Evolutionary conservation across 768 basidiomycete genomes (phyloP).

Genomic region (Russula dissimulans): DNA sequence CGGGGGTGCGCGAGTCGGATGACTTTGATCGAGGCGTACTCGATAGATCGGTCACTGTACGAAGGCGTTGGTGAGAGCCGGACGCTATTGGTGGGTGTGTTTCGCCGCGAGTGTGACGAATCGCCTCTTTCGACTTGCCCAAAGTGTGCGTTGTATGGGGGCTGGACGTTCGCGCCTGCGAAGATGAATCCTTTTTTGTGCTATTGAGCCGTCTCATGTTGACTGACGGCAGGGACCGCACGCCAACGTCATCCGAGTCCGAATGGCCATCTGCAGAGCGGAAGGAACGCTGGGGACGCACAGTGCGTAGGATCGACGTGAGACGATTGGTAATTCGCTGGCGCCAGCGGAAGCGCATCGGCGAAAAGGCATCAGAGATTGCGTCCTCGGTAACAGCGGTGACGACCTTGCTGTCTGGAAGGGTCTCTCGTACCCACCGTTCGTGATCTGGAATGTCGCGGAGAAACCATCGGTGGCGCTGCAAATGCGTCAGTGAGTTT

Average conservation of each 20-base stretch:
- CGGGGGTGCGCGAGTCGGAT: constrained; percentile 7
- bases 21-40: constrained; percentile 15
- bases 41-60: constrained; percentile 2
- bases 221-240: constrained; percentile 13
- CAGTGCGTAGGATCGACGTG: constrained; percentile 41
- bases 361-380: constrained; percentile 62
- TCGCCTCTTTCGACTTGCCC: not conserved
- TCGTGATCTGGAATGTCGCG: constrained; percentile 56
- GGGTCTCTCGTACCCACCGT: constrained; percentile 61
- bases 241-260: constrained; percentile 19
- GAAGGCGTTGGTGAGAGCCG: not conserved
- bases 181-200: not conserved
- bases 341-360: constrained; percentile 53
- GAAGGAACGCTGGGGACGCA: constrained; percentile 30
- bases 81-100: not conserved
- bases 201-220: constrained; percentile 5
- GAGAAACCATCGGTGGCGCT: constrained; percentile 60
- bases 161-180: not conserved
- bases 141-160: not conserved
- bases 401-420: constrained; percentile 38
- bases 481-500: constrained; percentile 7
- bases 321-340: constrained; percentile 37
- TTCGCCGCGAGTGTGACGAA: not conserved
- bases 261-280: constrained; percentile 20
- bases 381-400: constrained; percentile 69